Evolutionary conservation across 176 grass and related monocot species (phyloP), one percentile per base, ranked within the genome.

Genomic region (Avena eriantha): DNA sequence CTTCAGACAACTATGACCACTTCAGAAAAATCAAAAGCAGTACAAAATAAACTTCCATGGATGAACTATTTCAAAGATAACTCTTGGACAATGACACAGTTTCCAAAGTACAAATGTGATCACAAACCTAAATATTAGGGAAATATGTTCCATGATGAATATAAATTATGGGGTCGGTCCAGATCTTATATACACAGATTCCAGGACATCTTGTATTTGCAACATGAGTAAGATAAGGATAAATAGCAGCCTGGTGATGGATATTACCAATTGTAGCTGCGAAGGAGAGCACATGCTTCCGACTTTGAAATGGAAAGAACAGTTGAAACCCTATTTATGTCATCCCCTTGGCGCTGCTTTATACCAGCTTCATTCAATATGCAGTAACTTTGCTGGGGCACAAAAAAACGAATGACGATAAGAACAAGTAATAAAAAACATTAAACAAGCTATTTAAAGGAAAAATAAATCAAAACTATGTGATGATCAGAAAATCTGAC

Each of bases 281-380:
- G 94, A 82, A 99, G 92, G 90, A 99, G 97, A 73, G 93, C 89
- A 79, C 90, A 94, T 81, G 94, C 94, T 83, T 93, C 92, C 49
- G 82, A 90, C 84, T 86, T 97, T 10, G 79, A 86, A 77, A 99
- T 99, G 61, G 92, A 99, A 82, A 99, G 97, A 76, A 99, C 97
- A 81, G 94, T 97, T n/a, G 94, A 94, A 66, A 99, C 93, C 78
- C 92, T 97, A 85, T 81, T 94, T 90, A 97, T 99, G 49, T 99
- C 94, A 83, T 93, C 97, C 64, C 89, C 88, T 88, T 99, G 97
- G n/a, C 80, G 87, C 74, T 90, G 92, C 35, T 88, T 91, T 88
- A 97, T 99, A 87, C 91, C 92, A 86, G 48, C 79, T 81, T 99
- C 97, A 82, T 85, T 96, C 48, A 97, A 91, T 85, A 95, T 78